phyloP scores from a whole-genome alignment of 2,329 filamentous ascomycete species.

The Trichoderma cornu-damae region DNA sequence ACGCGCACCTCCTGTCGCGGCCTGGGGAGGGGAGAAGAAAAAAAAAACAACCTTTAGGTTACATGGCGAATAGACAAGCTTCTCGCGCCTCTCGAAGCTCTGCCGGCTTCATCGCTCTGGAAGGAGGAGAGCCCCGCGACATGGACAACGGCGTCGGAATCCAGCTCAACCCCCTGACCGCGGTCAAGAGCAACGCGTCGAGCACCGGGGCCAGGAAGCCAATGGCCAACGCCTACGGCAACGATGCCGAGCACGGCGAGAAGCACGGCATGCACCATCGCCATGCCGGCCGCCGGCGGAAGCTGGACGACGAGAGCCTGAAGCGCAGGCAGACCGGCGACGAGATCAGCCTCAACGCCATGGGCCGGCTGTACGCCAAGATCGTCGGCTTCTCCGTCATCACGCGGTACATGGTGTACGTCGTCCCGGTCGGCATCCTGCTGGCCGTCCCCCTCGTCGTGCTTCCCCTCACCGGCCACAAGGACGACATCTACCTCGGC shows the following conservation, averaged over 20 bases:
- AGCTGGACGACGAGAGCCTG: constrained; percentile 37
- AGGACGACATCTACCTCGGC: constrained; percentile 37
- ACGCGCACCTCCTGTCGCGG: constrained; percentile 1
- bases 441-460: constrained; percentile 59
- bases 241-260: constrained; percentile 32
- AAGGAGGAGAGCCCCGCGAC: constrained; percentile 30
- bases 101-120: constrained; percentile 44
- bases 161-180: constrained; percentile 40
- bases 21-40: no score
- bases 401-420: constrained; percentile 63
- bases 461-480: constrained; percentile 41
- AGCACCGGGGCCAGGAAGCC: constrained; percentile 50
- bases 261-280: constrained; percentile 40
- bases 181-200: constrained; percentile 51
- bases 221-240: constrained; percentile 33
- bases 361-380: constrained; percentile 61
- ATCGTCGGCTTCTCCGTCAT: constrained; percentile 59
- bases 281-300: constrained; percentile 46
- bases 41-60: no score
- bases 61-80: constrained; percentile 21
- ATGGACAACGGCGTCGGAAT: constrained; percentile 39
- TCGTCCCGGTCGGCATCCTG: constrained; percentile 57
- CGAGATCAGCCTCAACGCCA: constrained; percentile 55
- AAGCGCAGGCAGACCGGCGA: constrained; percentile 45
- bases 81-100: constrained; percentile 24